Base-by-base conservation (phyloP, 208 protist species). In the Trypanosoma melophagium region DNA sequence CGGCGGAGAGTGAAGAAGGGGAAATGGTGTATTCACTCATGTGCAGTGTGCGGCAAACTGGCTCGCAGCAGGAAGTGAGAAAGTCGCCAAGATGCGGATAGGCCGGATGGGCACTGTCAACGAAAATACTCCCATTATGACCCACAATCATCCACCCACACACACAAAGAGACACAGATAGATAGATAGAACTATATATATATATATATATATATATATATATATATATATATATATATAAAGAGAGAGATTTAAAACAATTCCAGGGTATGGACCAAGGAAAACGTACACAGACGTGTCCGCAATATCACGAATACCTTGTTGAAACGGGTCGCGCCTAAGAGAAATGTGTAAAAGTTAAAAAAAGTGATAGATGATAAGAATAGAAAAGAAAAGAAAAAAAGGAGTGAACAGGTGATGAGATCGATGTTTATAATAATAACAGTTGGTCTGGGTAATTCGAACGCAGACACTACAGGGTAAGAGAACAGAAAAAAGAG, bases 61-160 rank as follows among this genome's bases (percentile, higher is more conserved):
- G 91, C 75, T 96, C 86, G 74, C 85, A 93, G 78, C 87, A 94
- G 4, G 86, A 90, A 31, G 92, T 79, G 35, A 96, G 85, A 61
- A 96, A 96, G 73, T 96, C 86, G 19, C 66, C 69, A 17, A 96
- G 69, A 49, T 85, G 77, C 22, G 76, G 69, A 68, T 94, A 94
- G 10, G 83, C 86, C 0, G 87, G 82, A 71, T 94, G 86, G n/a
- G 67, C 67, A 54, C 62, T 86, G 61, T 93, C 75, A 51, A 96
- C 69, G 54, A 79, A 94, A 28, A 96, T 76, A 57, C 77, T 84
- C 49, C 90, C 90, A 3, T 76, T 76, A 7, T 74, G 69, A 0
- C 84, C 81, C 1, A 94, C 71, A 76, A 86, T 84, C 89, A 93
- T 92, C n/a, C 35, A n/a, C 51, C 12, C 51, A 14, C 51, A 14